Base-by-base conservation (phyloP, 768 basidiomycete genomes). In the Leccinum subtestaceum region DNA sequence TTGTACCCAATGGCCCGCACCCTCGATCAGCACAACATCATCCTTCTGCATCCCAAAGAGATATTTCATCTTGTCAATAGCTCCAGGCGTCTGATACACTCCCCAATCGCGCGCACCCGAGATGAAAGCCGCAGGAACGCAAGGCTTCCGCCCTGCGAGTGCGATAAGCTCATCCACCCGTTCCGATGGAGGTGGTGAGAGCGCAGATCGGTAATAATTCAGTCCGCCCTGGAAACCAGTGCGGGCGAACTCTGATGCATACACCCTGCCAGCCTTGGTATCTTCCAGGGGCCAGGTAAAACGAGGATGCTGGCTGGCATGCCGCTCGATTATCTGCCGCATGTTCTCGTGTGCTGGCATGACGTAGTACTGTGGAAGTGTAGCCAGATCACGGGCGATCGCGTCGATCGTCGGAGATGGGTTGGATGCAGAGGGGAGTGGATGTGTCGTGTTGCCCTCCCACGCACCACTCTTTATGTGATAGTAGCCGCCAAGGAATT, bases 171-270 rank as follows among this genome's bases (percentile, higher is more conserved):
- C 81, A 0, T 71, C 72, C 21, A 69, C 64, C 70, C 72, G 75
- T 23, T 65, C 66, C 5, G 66, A 56, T 27, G 79, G 77, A 0
- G 74, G 76, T 17, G 68, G 65, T 0, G 58, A 54, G 25, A 67
- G 60, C 52, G 67, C 62, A 58, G 74, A 72, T 27, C 85, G 78
- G 64, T 87, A 87, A 59, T 78, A 72, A 63, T 87, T 84, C 54
- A 87, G 68, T 27, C 82, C 84, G n/a, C 84, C 85, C 65, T 86
- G 85, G 58, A 87, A 87, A 1, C 86, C 84, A 2, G 81, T 83
- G 45, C 78, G 73, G 0, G 64, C 61, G 58, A 79, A 88, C 61
- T 80, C 80, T 21, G 74, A 62, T 2, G 79, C 76, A 63, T 84
- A 86, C 11, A 83, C 77, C 25, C 10, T 49, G 25, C 57, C 65